Evolutionary conservation across 345 rosid species (phyloP), one percentile per base, ranked within the genome.

Genomic region (Bruguiera parviflora): DNA sequence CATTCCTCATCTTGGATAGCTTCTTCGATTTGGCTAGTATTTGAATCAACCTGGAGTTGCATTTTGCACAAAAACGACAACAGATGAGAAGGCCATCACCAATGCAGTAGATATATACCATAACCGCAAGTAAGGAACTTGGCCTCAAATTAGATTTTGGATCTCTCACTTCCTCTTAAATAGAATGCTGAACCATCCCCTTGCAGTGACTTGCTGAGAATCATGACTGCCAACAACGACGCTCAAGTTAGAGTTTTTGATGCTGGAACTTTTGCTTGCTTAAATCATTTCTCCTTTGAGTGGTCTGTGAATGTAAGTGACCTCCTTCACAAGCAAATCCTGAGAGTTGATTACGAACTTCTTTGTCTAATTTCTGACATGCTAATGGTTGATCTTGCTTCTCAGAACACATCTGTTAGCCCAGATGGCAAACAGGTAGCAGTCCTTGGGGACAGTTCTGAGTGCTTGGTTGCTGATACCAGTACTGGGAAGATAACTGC

Each of bases 291-390:
- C 74, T 73, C 83, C 29, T 95, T 82, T 37, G 77, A 82, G 6
- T 95, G 99, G 97, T 90, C 96, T 43, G 93, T 95, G 8, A 95
- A 95, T 73, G 99, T 95, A 77, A 92, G 99, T 70, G 16, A 53
- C 5, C 16, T 1, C 5, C 10, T 9, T 19, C 25, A n/a, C 16
- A 22, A 35, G 29, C 43, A 20, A 16, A 43, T 39, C 8, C 59
- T 0, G 2, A 21, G 24, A 55, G 29, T 71, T 58, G n/a, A 37
- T 18, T 29, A 52, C 11, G 29, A 13, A 31, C 3, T 60, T 18
- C 8, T 49, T 61, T 7, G 28, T 29, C 46, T 32, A 51, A 15
- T 57, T 6, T 19, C 16, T 24, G 5, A 25, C 60, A 31, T 19
- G 46, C 64, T 69, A n/a, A 65, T 19, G 4, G 25, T 61, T 27